Conservation (phyloP, 768 basidiomycete genomes). For the Termitomyces eurrhizus region DNA sequence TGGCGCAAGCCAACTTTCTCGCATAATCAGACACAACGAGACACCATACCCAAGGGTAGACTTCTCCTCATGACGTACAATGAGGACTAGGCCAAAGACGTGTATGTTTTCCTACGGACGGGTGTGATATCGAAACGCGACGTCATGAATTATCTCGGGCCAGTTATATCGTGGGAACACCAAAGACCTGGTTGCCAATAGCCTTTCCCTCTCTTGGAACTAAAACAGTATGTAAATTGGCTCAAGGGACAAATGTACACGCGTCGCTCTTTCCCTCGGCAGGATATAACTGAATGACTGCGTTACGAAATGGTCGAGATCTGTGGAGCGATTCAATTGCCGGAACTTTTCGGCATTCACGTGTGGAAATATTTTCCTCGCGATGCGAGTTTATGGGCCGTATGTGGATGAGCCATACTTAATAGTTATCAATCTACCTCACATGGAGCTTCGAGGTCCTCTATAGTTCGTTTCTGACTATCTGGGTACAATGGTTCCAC, state of each 20-base stretch:
- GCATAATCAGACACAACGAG: neutral
- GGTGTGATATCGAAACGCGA: neutral
- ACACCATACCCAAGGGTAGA: neutral
- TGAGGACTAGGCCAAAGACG: neutral
- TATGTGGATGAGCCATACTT: neutral
- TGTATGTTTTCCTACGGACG: neutral
- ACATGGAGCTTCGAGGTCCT: neutral
- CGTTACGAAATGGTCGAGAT: neutral
- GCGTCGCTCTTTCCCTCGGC: neutral
- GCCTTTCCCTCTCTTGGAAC: neutral
- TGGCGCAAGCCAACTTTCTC: neutral
- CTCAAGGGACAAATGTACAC: neutral
- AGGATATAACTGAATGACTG: neutral
- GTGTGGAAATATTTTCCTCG: neutral
- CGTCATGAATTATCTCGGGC: neutral
- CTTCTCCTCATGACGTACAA: neutral
- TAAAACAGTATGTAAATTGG: neutral
- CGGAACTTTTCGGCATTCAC: neutral
- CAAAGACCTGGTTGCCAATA: neutral
- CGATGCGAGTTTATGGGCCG: neutral
- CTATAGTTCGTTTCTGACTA: neutral
- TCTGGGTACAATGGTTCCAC: neutral
- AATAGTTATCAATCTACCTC: neutral
- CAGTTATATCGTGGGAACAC: neutral
- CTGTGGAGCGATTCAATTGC: neutral